Evolutionary conservation across 208 protist species (phyloP).

Genomic region (Acanthamoeba comandoni): DNA sequence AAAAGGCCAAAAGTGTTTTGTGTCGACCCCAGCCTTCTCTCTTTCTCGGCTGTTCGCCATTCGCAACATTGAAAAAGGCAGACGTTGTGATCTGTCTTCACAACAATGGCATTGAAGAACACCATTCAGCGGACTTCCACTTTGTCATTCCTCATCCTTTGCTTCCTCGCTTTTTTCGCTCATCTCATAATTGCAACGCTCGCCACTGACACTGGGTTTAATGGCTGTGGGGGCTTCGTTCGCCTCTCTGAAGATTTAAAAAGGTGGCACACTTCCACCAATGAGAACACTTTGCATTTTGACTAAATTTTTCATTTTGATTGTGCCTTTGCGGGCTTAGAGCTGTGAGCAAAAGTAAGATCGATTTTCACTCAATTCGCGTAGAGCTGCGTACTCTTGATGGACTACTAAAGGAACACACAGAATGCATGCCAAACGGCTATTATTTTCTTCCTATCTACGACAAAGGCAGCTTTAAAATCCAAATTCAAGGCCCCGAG

Average conservation of each 20-base stretch:
- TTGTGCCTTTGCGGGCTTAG: no score
- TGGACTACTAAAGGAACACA: constrained; percentile 89
- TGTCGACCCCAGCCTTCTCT: no score
- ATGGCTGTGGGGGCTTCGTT: constrained; percentile 59
- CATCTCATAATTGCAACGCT: neutral
- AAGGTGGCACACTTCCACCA: constrained; percentile 24
- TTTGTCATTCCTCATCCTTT: constrained; percentile 1
- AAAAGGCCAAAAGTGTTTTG: constrained; percentile 6
- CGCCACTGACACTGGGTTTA: no score
- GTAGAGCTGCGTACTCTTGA: constrained; percentile 87
- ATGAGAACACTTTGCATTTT: no score
- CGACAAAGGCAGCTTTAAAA: constrained; percentile 73
- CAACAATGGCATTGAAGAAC: constrained; percentile 4
- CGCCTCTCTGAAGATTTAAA: constrained; percentile 60
- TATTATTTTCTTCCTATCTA: constrained; percentile 80
- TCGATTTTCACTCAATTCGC: neutral
- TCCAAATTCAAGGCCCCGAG: constrained; percentile 62
- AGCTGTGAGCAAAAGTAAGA: no score
- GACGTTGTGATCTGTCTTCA: neutral
- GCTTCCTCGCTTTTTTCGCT: constrained; percentile 10
- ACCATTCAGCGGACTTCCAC: neutral
- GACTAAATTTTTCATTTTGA: neutral
- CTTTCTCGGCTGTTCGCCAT: constrained; percentile 13
- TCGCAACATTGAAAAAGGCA: neutral
- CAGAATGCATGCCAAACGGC: constrained; percentile 78